Base-by-base conservation (phyloP, 768 basidiomycete species). In the Dacryopinax spathularia region DNA sequence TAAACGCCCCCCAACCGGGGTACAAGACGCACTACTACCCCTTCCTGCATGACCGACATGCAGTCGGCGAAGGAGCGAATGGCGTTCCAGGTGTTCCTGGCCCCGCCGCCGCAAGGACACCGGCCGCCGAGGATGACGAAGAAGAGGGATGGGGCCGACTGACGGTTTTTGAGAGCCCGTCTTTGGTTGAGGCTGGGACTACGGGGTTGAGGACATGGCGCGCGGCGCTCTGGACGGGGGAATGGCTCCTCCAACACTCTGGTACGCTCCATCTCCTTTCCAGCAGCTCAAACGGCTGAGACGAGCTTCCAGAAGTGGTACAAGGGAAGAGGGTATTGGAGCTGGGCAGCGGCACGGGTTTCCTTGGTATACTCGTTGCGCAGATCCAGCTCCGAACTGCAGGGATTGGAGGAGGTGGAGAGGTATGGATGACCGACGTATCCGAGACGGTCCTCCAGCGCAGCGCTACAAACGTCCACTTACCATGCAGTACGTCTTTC, bases 121-220 rank as follows among this genome's bases (percentile, higher is more conserved):
- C 36, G 10, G 43, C 43, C 43, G 13, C 12, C 22, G 43, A 7
- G 43, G 13, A 44, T 22, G 43, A 12, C 13, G 7, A 29, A 13
- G 48, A 56, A 6, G 48, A 56, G 48, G 13, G 13, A 13, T 56
- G 48, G 48, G 48, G 48, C 48, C 12, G 48, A 20, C 29, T 67
- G 13, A 89, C 89, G 0, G 73, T 91, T 1, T 73, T 86, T 9
- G 89, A 91, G 73, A 89, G 89, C 1, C 82, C 84, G 6, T 85
- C 82, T 1, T 83, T 79, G 1, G 84, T 90, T 31, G 88, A 90
- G 71, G 76, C 77, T 39, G 89, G 89, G 0, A 91, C 88, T 0
- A 91, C 88, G 1, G 88, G 89, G 13, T 73, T 91, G 59, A 79
- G 86, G 62, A 91, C 89, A 6, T 91, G 89, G 89, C 76, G 79